A percentile compares a stretch with the other conserved stretches of the same genome.
Evolutionary conservation across 306 rosid genomes (phyloP).

Genomic region (Arachis stenosperma): DNA sequence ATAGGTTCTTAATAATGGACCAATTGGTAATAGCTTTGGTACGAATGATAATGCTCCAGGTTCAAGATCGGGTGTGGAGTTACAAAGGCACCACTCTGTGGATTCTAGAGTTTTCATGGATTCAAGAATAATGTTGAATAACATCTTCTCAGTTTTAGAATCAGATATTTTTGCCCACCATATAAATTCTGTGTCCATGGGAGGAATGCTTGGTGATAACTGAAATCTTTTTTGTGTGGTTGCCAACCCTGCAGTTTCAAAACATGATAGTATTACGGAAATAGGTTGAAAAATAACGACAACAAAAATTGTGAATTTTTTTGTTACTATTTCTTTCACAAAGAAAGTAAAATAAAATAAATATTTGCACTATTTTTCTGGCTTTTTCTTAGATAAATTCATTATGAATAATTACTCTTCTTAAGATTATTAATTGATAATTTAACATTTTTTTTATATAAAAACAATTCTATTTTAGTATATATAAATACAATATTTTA

Average conservation of each 20-base stretch:
- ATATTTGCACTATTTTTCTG: too few relatives aligned
- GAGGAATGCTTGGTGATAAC: neutral
- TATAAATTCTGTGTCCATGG: neutral
- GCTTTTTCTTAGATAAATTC: too few relatives aligned
- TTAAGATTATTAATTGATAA: too few relatives aligned
- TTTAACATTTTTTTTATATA: too few relatives aligned
- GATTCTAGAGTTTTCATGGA: too few relatives aligned
- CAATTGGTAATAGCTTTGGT: slow-evolving; percentile 21
- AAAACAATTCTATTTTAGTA: too few relatives aligned
- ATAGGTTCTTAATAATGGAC: slow-evolving; percentile 4
- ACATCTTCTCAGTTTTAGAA: neutral
- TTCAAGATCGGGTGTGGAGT: slow-evolving; percentile 29
- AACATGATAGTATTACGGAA: neutral
- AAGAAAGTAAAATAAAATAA: too few relatives aligned
- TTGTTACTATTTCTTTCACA: too few relatives aligned
- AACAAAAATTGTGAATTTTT: too few relatives aligned
- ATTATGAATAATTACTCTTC: too few relatives aligned
- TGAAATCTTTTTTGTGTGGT: neutral
- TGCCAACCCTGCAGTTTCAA: neutral
- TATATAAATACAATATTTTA: too few relatives aligned
- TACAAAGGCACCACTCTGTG: neutral
- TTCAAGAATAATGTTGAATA: neutral
- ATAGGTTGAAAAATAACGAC: too few relatives aligned
- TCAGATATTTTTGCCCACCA: neutral
- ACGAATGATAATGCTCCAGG: slow-evolving; percentile 9